Evolutionary conservation across 768 basidiomycete genomes (phyloP), one percentile per base, ranked within the genome.

Genomic region (Hydnomerulius pinastri): DNA sequence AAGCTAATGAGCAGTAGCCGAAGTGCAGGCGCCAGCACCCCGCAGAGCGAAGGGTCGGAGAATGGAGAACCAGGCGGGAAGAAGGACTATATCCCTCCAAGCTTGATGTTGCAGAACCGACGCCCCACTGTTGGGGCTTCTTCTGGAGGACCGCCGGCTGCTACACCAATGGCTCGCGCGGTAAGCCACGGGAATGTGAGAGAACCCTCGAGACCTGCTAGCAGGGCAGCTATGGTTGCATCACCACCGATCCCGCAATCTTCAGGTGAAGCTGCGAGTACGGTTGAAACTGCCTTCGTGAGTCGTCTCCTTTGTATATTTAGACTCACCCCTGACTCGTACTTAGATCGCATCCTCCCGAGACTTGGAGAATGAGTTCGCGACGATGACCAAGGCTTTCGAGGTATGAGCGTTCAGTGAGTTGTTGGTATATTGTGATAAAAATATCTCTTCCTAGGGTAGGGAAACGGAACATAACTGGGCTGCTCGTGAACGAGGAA

Each of bases 381-480:
- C 80, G 5, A 71, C 71, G 9, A 94, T 98, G 87, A 65, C 77
- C 17, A 87, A 88, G 46, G 72, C 77, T 27, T 98, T 97, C 60
- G 90, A 92, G 71, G 92, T 87, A 61, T 43, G 73, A 60, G 24
- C n/a, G 8, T 15, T 30, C 36, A 38, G 44, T 4, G 18, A 43
- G 35, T 20, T 15, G n/a, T 43, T 20, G 21, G 2, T 29, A 12
- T 4, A 27, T 36, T 37, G 46, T 56, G 43, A 48, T 28, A 43
- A 48, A 29, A 32, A 28, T 43, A 12, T 46, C 45, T 45, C 13
- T 44, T 37, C n/a, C 38, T 28, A 93, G 87, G 97, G 96, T n/a
- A 96, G 83, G 71, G 96, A 99, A 72, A 89, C 90, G 1, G 96
- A 99, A 65, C 91, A 95, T 55, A 99, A 99, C 59, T 99, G 96